Conservation (phyloP, 441 rosid genomes). For the Sinapis alba region DNA sequence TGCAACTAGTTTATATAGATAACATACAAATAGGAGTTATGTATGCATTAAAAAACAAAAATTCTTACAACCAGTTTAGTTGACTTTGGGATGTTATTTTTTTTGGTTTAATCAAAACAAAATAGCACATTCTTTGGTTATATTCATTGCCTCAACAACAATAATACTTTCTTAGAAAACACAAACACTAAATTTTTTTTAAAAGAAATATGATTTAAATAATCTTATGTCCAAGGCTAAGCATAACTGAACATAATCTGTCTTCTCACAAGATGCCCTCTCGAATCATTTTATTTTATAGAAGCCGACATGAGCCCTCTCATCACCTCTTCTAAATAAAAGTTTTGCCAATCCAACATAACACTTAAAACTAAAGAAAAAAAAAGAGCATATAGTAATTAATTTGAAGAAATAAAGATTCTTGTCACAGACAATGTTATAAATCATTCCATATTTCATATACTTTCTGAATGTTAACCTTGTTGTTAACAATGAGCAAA, state of each 20-base stretch:
- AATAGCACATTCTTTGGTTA: not conserved
- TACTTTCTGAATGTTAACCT: too few relatives aligned
- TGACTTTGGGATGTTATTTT: slow-evolving; percentile 11
- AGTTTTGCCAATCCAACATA: too few relatives aligned
- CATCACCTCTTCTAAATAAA: slow-evolving; percentile 2
- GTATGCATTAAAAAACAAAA: not conserved
- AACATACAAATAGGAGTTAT: not conserved
- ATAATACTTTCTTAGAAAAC: not conserved
- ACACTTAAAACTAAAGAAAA: too few relatives aligned
- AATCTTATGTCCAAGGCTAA: not conserved
- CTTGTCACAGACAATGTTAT: too few relatives aligned
- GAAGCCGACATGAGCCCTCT: slow-evolving; percentile 48
- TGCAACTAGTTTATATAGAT: not conserved
- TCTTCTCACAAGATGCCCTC: slow-evolving; percentile 52
- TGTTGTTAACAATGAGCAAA: too few relatives aligned
- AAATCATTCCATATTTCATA: too few relatives aligned
- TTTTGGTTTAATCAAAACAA: not conserved
- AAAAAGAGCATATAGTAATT: too few relatives aligned
- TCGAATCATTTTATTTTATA: slow-evolving; percentile 61
- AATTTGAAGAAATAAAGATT: too few relatives aligned
- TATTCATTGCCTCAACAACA: not conserved
- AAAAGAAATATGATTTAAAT: too few relatives aligned
- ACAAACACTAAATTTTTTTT: not conserved
- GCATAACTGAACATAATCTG: slow-evolving; percentile 50
- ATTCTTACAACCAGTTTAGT: not conserved